A percentile compares a stretch with the other conserved stretches of the same genome.
These are phyloP conservation scores for Globisporangium paroecandrum DNA, from an alignment of 352 stramenopile species.

Conservation along the genomic window DNA sequence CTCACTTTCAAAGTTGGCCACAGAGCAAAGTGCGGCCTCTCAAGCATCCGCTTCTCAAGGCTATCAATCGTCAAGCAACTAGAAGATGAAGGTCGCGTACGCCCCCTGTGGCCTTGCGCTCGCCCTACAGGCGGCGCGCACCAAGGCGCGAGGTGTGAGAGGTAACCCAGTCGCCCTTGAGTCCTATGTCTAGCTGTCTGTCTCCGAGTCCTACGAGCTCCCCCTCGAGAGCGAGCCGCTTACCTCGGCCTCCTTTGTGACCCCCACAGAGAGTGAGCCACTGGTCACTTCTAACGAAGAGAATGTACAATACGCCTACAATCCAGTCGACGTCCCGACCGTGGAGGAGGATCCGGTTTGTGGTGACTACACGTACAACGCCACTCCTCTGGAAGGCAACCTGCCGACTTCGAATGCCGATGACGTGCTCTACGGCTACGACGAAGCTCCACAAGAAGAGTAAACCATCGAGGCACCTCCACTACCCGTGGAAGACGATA, in stretches of 20 bases:
- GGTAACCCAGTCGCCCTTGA: not conserved
- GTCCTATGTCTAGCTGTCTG: not conserved
- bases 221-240: not conserved
- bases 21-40: not conserved
- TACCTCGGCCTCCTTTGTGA: too few relatives aligned
- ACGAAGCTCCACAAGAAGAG: too few relatives aligned
- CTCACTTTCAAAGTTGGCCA: not conserved
- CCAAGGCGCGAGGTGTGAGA: not conserved
- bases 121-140: not conserved
- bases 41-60: not conserved
- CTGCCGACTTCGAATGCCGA: too few relatives aligned
- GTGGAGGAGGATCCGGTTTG: too few relatives aligned
- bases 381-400: too few relatives aligned
- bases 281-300: too few relatives aligned
- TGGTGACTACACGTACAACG: too few relatives aligned
- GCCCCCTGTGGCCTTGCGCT: conserved; percentile 7
- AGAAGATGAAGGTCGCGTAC: conserved; percentile 6
- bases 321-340: too few relatives aligned
- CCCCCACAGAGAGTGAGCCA: too few relatives aligned
- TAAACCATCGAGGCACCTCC: too few relatives aligned
- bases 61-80: not conserved
- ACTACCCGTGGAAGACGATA: not conserved
- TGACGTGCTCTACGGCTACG: too few relatives aligned
- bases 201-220: not conserved
- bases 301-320: too few relatives aligned